Evolutionary conservation across 345 rosid genomes (phyloP).

Genomic region (Pseudoturritis turrita): DNA sequence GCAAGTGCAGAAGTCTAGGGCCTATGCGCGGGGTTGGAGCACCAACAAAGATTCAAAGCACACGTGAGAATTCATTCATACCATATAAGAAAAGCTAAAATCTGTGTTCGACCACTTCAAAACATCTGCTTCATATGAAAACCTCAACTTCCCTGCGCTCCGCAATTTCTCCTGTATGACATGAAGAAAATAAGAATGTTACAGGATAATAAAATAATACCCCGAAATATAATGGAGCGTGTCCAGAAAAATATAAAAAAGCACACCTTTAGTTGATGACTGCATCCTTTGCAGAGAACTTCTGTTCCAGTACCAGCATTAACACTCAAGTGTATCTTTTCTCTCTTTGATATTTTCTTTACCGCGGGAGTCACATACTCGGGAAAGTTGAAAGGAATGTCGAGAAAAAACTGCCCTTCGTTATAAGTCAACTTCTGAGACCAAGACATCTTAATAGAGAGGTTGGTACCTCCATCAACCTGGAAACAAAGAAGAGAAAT

Average conservation of each 20-base stretch:
- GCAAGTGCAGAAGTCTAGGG: slow-evolving; percentile 5
- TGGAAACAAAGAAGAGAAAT: slow-evolving; percentile 22
- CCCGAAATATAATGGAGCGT: neutral
- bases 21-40: neutral
- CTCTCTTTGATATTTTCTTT: slow-evolving; percentile 66
- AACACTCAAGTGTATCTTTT: slow-evolving; percentile 70
- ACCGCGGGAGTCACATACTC: slow-evolving; percentile 80
- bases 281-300: slow-evolving; percentile 56
- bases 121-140: slow-evolving; percentile 75
- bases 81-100: slow-evolving; percentile 65
- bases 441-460: slow-evolving; percentile 71
- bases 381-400: slow-evolving; percentile 76
- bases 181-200: neutral
- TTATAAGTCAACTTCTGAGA: slow-evolving; percentile 59
- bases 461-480: slow-evolving; percentile 84
- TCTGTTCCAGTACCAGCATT: slow-evolving; percentile 57
- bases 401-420: slow-evolving; percentile 55
- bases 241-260: neutral
- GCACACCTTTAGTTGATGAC: slow-evolving; percentile 85
- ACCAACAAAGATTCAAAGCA: neutral
- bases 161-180: slow-evolving; percentile 56
- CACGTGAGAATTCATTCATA: slow-evolving; percentile 39
- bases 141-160: slow-evolving; percentile 54
- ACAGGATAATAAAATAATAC: neutral
- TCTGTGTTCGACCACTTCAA: slow-evolving; percentile 72